Evolutionary conservation across 169 alveolate genomes (phyloP).

Genomic region (Plasmodium gallinaceum): DNA sequence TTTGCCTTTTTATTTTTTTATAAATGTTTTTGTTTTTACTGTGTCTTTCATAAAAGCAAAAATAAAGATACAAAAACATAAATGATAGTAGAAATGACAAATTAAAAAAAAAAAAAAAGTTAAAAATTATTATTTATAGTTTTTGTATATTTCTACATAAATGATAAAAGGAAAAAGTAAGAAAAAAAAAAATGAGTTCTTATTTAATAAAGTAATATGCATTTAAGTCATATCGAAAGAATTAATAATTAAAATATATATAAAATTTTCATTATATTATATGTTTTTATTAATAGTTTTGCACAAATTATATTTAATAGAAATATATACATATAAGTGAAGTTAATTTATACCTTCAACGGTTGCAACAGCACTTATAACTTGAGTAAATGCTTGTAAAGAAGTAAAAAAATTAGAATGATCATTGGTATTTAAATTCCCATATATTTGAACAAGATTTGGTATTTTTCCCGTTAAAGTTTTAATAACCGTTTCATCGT

Average conservation of each 20-base stretch:
- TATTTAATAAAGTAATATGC: slow-evolving; percentile 11
- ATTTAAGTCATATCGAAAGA: slow-evolving; percentile 11
- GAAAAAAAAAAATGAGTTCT: too few species aligned
- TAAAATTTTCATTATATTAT: too few species aligned
- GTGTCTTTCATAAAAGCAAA: too few species aligned
- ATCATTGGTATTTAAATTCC: slow-evolving; percentile 51
- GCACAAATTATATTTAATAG: slow-evolving; percentile 30
- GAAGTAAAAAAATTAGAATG: slow-evolving; percentile 51
- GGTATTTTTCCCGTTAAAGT: slow-evolving; percentile 79
- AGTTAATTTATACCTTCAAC: slow-evolving; percentile 70
- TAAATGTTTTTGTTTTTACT: too few species aligned
- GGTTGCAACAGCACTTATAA: slow-evolving; percentile 74
- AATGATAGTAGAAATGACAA: too few species aligned
- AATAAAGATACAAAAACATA: too few species aligned
- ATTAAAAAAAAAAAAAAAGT: too few species aligned
- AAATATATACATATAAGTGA: slow-evolving; percentile 30
- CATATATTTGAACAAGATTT: slow-evolving; percentile 76
- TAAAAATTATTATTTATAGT: too few species aligned
- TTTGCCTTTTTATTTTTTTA: too few species aligned
- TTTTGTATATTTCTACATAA: too few species aligned
- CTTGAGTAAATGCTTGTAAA: slow-evolving; percentile 75
- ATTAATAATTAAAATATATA: slow-evolving; percentile 20
- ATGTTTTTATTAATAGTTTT: slow-evolving; percentile 11
- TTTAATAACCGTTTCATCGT: slow-evolving; percentile 77
- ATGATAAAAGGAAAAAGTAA: too few species aligned